A percentile compares a stretch with the other conserved stretches of the same genome.
These are phyloP conservation scores for Pilasporangium apinafurcum DNA, from an alignment of 352 stramenopile species.

Conservation along the genomic window DNA sequence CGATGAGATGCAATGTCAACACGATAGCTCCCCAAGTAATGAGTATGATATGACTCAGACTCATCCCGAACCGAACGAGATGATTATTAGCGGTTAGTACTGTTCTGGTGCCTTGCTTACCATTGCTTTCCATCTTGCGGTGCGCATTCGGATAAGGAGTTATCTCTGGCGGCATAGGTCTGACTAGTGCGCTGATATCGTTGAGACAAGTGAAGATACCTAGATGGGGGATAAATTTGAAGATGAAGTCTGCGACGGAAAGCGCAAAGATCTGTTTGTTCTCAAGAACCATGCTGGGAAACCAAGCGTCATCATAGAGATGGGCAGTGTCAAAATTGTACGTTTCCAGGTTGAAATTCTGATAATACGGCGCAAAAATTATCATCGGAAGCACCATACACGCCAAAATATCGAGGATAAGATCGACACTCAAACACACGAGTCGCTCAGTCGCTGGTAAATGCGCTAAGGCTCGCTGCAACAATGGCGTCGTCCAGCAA, in stretches of 20 bases:
- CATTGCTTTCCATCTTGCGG: not conserved
- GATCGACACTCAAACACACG: slow-evolving; percentile 2
- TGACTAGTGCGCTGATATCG: slow-evolving; percentile 9
- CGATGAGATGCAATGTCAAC: slow-evolving; percentile 6
- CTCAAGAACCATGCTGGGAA: slow-evolving; percentile 9
- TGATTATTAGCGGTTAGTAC: too few species aligned
- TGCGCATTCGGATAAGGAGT: too few species aligned
- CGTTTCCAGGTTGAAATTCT: slow-evolving; percentile 2
- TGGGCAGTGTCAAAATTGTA: slow-evolving; percentile 3
- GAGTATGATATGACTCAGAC: slow-evolving; percentile 2
- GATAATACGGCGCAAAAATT: slow-evolving; percentile 7
- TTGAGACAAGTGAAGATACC: slow-evolving; percentile 11
- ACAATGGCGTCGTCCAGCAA: slow-evolving; percentile 8
- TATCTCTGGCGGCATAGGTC: not conserved
- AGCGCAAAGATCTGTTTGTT: slow-evolving; percentile 11
- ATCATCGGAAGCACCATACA: slow-evolving; percentile 8
- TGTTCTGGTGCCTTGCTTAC: not conserved
- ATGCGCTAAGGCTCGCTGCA: slow-evolving; percentile 5
- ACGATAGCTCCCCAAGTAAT: slow-evolving; percentile 6
- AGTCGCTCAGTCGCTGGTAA: slow-evolving; percentile 1
- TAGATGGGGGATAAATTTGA: slow-evolving; percentile 12
- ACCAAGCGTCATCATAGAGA: slow-evolving; percentile 8
- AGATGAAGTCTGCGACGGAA: slow-evolving; percentile 9
- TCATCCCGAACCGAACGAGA: slow-evolving; percentile 1
- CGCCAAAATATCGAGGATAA: slow-evolving; percentile 6